Evolutionary conservation across 164 flowering plant genomes (phyloP).

Genomic region (Litsea cubeba): DNA sequence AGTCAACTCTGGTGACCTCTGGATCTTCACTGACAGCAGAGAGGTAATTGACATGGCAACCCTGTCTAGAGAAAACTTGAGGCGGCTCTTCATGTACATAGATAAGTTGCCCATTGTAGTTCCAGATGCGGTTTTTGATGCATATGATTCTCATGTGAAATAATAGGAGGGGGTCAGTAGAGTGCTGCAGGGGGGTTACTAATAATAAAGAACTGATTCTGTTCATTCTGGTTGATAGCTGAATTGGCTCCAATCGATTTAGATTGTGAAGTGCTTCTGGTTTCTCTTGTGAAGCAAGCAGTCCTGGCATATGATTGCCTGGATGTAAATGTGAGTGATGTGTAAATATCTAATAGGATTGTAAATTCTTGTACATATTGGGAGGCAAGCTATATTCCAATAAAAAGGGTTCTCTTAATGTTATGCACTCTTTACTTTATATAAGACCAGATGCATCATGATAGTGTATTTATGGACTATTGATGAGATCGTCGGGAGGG

Average conservation of each 20-base stretch:
- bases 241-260: background rate
- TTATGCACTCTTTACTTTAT: no score
- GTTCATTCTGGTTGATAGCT: background rate
- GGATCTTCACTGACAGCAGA: constrained; percentile 53
- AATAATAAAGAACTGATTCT: background rate
- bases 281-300: background rate
- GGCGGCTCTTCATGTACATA: constrained; percentile 59
- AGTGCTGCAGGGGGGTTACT: background rate
- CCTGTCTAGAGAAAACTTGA: constrained; percentile 60
- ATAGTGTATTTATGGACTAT: no score
- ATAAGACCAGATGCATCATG: no score
- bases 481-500: no score
- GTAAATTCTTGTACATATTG: background rate
- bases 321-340: background rate
- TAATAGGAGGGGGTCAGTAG: constrained; percentile 2
- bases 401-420: no score
- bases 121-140: constrained; percentile 39
- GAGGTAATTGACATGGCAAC: constrained; percentile 56
- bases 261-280: constrained; percentile 2
- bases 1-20: constrained; percentile 59
- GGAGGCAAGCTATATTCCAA: background rate
- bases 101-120: constrained; percentile 48
- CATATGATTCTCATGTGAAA: constrained; percentile 38
- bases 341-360: background rate
- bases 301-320: background rate